phyloP scores from a whole-genome alignment of 23 red algal species.

The Cyanidiococcus yangmingshanensis region DNA sequence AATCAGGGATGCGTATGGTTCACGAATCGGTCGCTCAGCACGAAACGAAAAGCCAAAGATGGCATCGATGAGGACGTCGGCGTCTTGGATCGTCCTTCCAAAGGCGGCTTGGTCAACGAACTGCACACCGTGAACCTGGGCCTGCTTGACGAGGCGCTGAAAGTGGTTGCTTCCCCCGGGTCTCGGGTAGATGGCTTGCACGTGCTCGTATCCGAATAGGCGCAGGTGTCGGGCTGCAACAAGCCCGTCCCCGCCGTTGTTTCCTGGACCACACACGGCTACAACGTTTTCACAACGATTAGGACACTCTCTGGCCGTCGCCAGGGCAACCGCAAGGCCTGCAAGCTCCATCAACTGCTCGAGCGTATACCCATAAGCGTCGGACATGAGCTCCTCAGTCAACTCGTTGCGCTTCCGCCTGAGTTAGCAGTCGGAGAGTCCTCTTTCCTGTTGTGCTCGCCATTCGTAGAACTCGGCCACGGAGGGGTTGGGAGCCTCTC shows the following conservation, averaged over 20 bases:
- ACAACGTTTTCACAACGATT: conserved; percentile 10
- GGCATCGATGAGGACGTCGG: conserved; percentile 51
- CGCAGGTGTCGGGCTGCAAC: conserved; percentile 85
- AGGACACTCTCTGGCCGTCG: conserved; percentile 23
- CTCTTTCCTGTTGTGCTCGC: neutral
- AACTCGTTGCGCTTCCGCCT: conserved; percentile 4
- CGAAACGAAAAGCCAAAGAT: conserved; percentile 94
- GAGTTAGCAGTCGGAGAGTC: neutral
- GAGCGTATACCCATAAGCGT: conserved; percentile 43
- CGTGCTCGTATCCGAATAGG: conserved; percentile 48
- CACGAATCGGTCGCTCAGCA: conserved; percentile 33
- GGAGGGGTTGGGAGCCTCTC: no score
- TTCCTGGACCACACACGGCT: conserved; percentile 74
- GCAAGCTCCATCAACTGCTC: conserved; percentile 97
- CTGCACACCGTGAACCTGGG: conserved; percentile 24
- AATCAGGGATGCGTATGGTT: conserved; percentile 34
- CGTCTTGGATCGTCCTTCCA: neutral
- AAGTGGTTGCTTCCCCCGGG: conserved; percentile 22
- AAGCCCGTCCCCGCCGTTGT: conserved; percentile 98
- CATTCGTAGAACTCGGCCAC: no score
- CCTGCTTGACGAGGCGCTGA: conserved; percentile 47
- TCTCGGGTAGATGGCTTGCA: conserved; percentile 45
- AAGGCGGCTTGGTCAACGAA: neutral
- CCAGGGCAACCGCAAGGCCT: conserved; percentile 72
- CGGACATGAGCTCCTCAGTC: conserved; percentile 15